Evolutionary conservation across 192 early-diverging fungal species (phyloP), one percentile per base, ranked within the genome.

Genomic region (Coemansia reversa): DNA sequence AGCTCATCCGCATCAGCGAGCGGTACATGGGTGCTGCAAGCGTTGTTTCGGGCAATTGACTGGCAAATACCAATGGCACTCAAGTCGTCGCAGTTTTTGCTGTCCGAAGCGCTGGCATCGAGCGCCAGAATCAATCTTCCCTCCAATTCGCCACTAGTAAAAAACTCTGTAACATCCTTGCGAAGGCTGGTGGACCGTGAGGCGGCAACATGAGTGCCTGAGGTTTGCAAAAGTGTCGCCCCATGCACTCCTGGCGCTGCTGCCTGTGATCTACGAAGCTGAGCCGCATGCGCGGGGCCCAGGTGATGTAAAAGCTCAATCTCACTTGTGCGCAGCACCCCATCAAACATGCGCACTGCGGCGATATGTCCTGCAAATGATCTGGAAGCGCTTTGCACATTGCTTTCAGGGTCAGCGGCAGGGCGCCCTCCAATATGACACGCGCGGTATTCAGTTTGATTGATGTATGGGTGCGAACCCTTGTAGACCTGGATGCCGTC

Each of bases 31-130:
- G 42, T 58, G 28, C 52, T 56, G 14, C 52, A 28, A 30, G 64
- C n/a, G 62, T 76, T 76, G 50, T 63, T 65, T 16, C 69, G 65
- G 3, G 61, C 75, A 5, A 76, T 64, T 2, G 65, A 33, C 48
- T 76, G 75, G 29, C 75, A 71, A 19, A 76, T 59, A n/a, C 75
- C 75, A 45, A 71, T 71, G 23, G 69, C 69, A 39, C 75, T 64
- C 28, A 71, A 45, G 14, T 76, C 75, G 25, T 63, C 29, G 28
- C 69, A 71, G n/a, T n/a, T 29, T 0, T 11, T 28, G 9, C 45
- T 53, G 7, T 29, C 20, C 9, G 61, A 60, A 22, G 69, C 60
- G 12, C 55, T 50, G 16, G 69, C 47, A 28, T 63, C 57, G 33
- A 71, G 52, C 33, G 50, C 62, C 3, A 67, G 51, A 48, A 67